Conservation (phyloP, 257 asterid genomes). For the Echites panduratus region DNA sequence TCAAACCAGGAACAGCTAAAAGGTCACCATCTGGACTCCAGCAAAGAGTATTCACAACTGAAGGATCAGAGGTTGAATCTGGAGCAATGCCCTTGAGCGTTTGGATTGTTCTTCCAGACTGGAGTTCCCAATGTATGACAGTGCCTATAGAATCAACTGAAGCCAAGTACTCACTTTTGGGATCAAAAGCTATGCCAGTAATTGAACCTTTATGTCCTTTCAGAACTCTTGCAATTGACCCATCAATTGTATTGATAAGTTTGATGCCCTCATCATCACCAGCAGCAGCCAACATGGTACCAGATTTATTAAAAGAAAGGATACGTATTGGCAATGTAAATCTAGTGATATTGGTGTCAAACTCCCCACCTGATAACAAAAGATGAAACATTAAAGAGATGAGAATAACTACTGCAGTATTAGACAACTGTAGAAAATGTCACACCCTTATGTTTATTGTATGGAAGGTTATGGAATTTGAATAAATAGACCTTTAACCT, state of each 20-base stretch:
- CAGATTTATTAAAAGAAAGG: constrained; percentile 85
- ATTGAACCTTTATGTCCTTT: constrained; percentile 91
- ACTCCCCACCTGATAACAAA: constrained; percentile 68
- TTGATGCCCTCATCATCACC: constrained; percentile 96
- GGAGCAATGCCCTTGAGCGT: constrained; percentile 83
- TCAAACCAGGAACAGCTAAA: constrained; percentile 90
- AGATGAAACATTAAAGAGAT: neutral
- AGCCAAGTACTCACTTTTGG: constrained; percentile 82
- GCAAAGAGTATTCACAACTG: constrained; percentile 54
- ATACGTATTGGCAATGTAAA: constrained; percentile 85
- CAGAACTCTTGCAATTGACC: constrained; percentile 83
- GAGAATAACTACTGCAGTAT: neutral
- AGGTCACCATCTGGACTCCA: constrained; percentile 98
- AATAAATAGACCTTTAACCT: neutral
- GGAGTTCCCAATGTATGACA: constrained; percentile 88
- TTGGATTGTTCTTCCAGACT: constrained; percentile 69
- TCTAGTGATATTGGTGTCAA: constrained; percentile 88
- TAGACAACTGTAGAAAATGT: neutral
- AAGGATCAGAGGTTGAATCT: constrained; percentile 47
- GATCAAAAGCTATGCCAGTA: constrained; percentile 91
- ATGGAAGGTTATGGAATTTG: neutral
- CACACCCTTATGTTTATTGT: neutral
- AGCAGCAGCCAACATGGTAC: constrained; percentile 88
- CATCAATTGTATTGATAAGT: constrained; percentile 88
- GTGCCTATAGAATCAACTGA: constrained; percentile 88